These are phyloP conservation scores for Monilinia laxa DNA, from an alignment of 2,329 filamentous ascomycete genomes.

Conservation along the genomic window DNA sequence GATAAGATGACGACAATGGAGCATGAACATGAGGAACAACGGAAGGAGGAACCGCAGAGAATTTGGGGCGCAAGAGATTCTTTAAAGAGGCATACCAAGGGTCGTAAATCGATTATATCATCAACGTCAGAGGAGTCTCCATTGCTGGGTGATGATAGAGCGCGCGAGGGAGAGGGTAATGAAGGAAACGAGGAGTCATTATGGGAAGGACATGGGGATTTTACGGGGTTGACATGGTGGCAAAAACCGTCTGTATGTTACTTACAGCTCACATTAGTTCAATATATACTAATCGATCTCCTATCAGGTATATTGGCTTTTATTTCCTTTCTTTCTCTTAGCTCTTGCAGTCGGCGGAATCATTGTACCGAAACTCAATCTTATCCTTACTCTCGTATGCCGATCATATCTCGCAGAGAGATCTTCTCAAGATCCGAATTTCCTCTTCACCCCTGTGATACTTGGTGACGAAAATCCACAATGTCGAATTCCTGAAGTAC, in stretches of 20 bases:
- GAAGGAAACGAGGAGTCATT: constrained; percentile 29
- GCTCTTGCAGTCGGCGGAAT: constrained; percentile 84
- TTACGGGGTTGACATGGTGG: constrained; percentile 61
- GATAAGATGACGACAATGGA: constrained; percentile 17
- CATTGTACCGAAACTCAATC: constrained; percentile 81
- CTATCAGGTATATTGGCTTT: constrained; percentile 75
- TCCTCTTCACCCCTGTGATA: constrained; percentile 62
- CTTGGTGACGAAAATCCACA: constrained; percentile 72
- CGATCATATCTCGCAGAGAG: constrained; percentile 75
- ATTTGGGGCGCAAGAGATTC: constrained; percentile 35
- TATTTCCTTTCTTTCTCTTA: constrained; percentile 77
- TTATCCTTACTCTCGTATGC: constrained; percentile 83
- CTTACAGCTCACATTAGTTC: background rate
- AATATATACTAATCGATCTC: constrained; percentile 34
- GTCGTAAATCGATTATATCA: constrained; percentile 20
- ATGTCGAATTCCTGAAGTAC: constrained; percentile 77
- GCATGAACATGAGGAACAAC: constrained; percentile 9
- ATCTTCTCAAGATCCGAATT: constrained; percentile 56
- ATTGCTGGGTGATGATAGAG: constrained; percentile 33
- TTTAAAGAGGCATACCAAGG: constrained; percentile 30
- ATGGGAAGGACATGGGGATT: constrained; percentile 58
- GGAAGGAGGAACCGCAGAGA: constrained; percentile 11
- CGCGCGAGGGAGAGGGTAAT: background rate
- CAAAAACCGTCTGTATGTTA: constrained; percentile 58
- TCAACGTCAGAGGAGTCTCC: constrained; percentile 29